Percentiles rank a stretch among this genome's conserved stretches.
Conservation (phyloP, 23 red algal species). For the Gracilaria gracilis region DNA sequence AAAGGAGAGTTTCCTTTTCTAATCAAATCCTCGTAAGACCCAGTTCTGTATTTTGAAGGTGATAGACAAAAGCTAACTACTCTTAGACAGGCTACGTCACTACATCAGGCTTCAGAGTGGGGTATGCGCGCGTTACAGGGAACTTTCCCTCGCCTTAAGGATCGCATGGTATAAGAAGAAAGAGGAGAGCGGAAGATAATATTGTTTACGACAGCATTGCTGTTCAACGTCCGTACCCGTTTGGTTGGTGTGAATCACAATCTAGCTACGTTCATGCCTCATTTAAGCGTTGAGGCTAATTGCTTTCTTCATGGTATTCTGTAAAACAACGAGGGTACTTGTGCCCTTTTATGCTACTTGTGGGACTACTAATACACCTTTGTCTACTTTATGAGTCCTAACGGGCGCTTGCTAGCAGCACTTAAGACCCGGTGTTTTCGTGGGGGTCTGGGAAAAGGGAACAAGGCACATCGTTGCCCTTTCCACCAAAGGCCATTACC, state of each 20-base stretch:
- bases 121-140: conserved; percentile 6
- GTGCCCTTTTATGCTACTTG: too few species aligned
- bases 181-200: conserved; percentile 26
- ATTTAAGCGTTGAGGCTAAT: conserved; percentile 33
- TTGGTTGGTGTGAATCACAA: conserved; percentile 41
- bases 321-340: too few species aligned
- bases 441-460: too few species aligned
- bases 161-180: conserved; percentile 20
- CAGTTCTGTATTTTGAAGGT: not conserved
- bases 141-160: conserved; percentile 7
- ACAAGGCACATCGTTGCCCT: too few species aligned
- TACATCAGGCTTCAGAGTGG: conserved; percentile 4
- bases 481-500: too few species aligned
- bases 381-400: too few species aligned
- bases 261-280: conserved; percentile 33
- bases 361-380: too few species aligned
- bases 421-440: too few species aligned
- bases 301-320: too few species aligned
- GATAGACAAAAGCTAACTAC: not conserved
- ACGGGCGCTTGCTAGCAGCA: too few species aligned
- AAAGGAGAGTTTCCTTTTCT: conserved; percentile 9
- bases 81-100: not conserved
- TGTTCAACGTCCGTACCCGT: conserved; percentile 17
- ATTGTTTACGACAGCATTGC: not conserved
- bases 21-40: not conserved